Evolutionary conservation across 129 eudicot species (phyloP), one percentile per base, ranked within the genome.

Genomic region (Arctium minus): DNA sequence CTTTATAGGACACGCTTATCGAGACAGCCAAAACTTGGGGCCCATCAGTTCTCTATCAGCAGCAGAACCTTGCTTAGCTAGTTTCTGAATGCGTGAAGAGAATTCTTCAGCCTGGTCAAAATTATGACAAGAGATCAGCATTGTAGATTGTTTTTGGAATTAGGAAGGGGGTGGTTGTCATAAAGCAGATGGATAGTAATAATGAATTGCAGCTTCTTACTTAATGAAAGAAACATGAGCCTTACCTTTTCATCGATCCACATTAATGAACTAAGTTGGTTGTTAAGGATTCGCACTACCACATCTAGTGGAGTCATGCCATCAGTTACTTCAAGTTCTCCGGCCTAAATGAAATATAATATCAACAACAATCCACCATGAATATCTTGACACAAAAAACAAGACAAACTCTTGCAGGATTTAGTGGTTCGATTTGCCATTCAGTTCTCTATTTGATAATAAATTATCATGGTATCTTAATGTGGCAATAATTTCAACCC

Each of bases 201-300:
- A 81, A 31, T 73, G 44, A 9, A 46, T 37, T 44, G 69, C 67
- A 44, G 50, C 68, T 44, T 76, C 32, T 68, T 72, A 60, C 32
- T 68, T 72, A 60, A 80, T 67, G 22, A 70, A 76, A 77, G 37
- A 50, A 62, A 73, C 40, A 35, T 18, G 38, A 75, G 69, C 6
- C 87, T 84, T 71, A 96, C 99, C 98, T 96, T 96, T 85, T 96
- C 99, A 81, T 93, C 98, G 32, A 93, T 89, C 99, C 98, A 93
- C 98, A 90, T 91, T 83, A 96, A 78, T 22, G 98, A 96, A 56
- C 98, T 96, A 60, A 96, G 79, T 79, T 96, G 99, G 82, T 91
- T 93, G 91, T 96, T 93, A 83, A 93, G 88, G 68, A 96, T 93
- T 62, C 97, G 91, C 64, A 91, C 98, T 38, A 93, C 99, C 29